Evolutionary conservation across 176 grass and related monocot genomes (phyloP), one percentile per base, ranked within the genome.

Genomic region (Poa annua): DNA sequence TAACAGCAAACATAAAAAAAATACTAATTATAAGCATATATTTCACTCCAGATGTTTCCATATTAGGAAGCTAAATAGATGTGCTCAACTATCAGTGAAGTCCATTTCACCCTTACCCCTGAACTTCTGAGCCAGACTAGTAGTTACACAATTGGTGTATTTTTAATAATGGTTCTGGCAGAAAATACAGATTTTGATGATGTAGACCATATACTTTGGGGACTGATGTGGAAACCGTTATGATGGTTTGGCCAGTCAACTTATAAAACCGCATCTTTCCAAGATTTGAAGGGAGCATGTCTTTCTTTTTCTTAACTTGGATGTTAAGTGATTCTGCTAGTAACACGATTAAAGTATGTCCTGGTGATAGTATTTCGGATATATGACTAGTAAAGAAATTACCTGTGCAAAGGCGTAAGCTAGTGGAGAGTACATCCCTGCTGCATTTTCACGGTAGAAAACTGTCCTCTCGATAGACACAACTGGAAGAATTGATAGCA

Each of bases 381-480:
- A 33, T 13, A 21, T 78, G 15, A 51, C 21, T 57, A 54, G 34
- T 54, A 24, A 57, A 45, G 75, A 76, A 89, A 77, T 86, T 91
- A 94, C 92, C 50, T 94, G 92, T 80, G 84, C 83, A 89, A 94
- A 89, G 6, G 92, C 92, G 60, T 91, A 94, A 45, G 92, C 55
- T 22, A 94, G 36, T 65, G 92, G 86, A 69, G 92, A 94, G 76
- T 94, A 94, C 92, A 91, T 91, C 70, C 92, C 89, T 48, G 92
- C 92, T 41, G 92, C 92, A 29, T 84, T 94, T 82, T 94, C 92
- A 68, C 92, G 89, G 66, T 94, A 94, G 49, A 89, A 94, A 71
- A 94, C 89, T 48, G 92, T 94, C 73, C 92, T 89, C 80, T 94
- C 92, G 8, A 91, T 68, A 22, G 60, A 64, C 66, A 91, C 83